Percentiles rank a stretch among this genome's conserved stretches.
These are phyloP conservation scores for Iris macrosiphon DNA, from an alignment of 106 monocot genomes.

Conservation along the genomic window DNA sequence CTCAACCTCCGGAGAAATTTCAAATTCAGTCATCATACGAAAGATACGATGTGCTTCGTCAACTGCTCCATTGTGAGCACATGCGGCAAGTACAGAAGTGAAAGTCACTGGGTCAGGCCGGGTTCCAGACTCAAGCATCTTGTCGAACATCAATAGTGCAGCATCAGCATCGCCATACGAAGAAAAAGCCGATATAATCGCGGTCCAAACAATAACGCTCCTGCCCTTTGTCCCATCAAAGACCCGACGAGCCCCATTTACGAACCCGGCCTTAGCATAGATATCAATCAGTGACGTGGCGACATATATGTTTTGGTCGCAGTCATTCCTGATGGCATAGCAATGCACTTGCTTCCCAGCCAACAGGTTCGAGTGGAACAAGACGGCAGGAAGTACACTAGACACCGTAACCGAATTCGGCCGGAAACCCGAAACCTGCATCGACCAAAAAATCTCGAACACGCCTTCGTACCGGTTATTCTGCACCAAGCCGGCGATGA, in stretches of 20 bases:
- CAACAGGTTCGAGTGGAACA: constrained; percentile 26
- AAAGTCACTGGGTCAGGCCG: constrained; percentile 32
- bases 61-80: constrained; percentile 33
- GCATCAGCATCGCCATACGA: constrained; percentile 31
- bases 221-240: constrained; percentile 12
- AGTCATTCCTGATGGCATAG: constrained; percentile 30
- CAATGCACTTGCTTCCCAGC: constrained; percentile 29
- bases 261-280: constrained; percentile 50
- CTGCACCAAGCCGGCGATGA: constrained; percentile 29
- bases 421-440: constrained; percentile 26
- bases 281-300: constrained; percentile 34
- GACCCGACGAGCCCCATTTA: constrained; percentile 19
- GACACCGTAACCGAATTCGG: constrained; percentile 38
- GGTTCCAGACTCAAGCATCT: constrained; percentile 23
- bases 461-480: constrained; percentile 17
- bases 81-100: constrained; percentile 33
- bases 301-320: constrained; percentile 27
- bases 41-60: constrained; percentile 21
- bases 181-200: constrained; percentile 48
- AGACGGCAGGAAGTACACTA: constrained; percentile 27
- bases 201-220: constrained; percentile 44
- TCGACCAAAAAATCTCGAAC: constrained; percentile 10
- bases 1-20: constrained; percentile 19
- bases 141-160: constrained; percentile 20
- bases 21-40: constrained; percentile 5